Percentiles rank a stretch among this genome's conserved stretches.
These are phyloP conservation scores for Laburnicola sp. DNA, from an alignment of 2,329 filamentous ascomycete genomes.

Conservation along the genomic window DNA sequence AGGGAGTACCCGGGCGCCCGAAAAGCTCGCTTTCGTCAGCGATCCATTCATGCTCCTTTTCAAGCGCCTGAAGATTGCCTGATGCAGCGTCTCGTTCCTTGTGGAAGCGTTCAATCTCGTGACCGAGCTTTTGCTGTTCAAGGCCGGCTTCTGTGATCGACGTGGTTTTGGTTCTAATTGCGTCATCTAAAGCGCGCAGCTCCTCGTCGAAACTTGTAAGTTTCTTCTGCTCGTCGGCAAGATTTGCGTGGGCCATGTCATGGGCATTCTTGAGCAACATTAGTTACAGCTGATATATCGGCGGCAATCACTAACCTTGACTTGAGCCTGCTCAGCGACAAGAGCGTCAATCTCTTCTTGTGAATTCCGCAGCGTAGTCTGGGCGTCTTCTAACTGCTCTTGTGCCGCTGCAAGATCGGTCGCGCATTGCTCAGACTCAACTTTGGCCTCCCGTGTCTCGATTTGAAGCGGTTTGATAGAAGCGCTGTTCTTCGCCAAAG, in stretches of 20 bases:
- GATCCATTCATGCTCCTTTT: conserved; percentile 95
- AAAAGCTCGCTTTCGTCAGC: conserved; percentile 89
- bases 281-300: no score
- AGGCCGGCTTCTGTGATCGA: conserved; percentile 90
- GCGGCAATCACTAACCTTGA: no score
- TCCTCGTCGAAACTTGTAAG: conserved; percentile 93
- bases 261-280: no score
- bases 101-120: conserved; percentile 89
- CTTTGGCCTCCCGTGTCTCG: conserved; percentile 81
- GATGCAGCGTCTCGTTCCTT: conserved; percentile 85
- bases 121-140: conserved; percentile 89
- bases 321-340: conserved; percentile 68
- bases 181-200: conserved; percentile 80
- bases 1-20: conserved; percentile 82
- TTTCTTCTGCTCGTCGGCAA: conserved; percentile 89
- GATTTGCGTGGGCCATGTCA: conserved; percentile 76
- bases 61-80: conserved; percentile 74
- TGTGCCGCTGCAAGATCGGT: conserved; percentile 84
- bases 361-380: conserved; percentile 75
- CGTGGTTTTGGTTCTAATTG: conserved; percentile 79
- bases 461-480: conserved; percentile 89
- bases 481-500: conserved; percentile 72
- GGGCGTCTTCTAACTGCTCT: conserved; percentile 84
- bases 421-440: conserved; percentile 85
- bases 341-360: conserved; percentile 77